Conservation (phyloP, 2,329 filamentous ascomycete genomes). For the Capronia epimyces region DNA sequence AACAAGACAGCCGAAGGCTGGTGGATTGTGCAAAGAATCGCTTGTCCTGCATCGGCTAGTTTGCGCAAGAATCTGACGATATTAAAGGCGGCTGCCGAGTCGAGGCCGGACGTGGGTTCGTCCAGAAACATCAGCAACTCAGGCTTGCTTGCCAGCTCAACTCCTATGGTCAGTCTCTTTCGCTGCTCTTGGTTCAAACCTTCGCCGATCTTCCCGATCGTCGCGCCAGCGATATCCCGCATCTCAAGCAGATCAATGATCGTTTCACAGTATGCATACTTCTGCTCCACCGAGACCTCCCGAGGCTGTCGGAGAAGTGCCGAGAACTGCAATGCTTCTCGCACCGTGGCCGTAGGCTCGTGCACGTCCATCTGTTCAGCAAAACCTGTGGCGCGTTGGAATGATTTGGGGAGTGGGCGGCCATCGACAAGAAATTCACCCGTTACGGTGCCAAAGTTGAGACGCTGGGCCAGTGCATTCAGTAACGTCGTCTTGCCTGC, state of each 20-base stretch:
- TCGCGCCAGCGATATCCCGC: constrained; percentile 60
- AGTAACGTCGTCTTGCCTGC: constrained; percentile 48
- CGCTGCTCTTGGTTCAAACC: constrained; percentile 62
- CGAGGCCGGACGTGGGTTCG: constrained; percentile 61
- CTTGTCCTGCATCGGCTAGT: constrained; percentile 67
- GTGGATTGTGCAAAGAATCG: constrained; percentile 85
- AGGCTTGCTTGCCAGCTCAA: constrained; percentile 58
- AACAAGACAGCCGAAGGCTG: constrained; percentile 83
- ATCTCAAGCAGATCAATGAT: constrained; percentile 66
- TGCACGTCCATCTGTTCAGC: constrained; percentile 63
- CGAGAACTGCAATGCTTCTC: constrained; percentile 62
- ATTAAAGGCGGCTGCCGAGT: constrained; percentile 62
- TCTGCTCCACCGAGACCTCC: constrained; percentile 55
- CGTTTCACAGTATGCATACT: constrained; percentile 62
- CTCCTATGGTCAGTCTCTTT: constrained; percentile 59
- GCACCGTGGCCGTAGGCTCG: constrained; percentile 60
- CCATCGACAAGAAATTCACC: constrained; percentile 45
- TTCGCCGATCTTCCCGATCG: constrained; percentile 54
- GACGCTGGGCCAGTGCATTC: constrained; percentile 42
- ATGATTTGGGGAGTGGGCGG: constrained; percentile 42
- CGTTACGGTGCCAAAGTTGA: constrained; percentile 42
- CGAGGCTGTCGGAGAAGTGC: constrained; percentile 59
- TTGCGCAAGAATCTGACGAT: constrained; percentile 59
- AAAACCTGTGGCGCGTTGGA: constrained; percentile 52
- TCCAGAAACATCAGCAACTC: constrained; percentile 59